Evolutionary conservation across 2,329 filamentous ascomycete genomes (phyloP).

Genomic region (Chalaropsis ovoidea): DNA sequence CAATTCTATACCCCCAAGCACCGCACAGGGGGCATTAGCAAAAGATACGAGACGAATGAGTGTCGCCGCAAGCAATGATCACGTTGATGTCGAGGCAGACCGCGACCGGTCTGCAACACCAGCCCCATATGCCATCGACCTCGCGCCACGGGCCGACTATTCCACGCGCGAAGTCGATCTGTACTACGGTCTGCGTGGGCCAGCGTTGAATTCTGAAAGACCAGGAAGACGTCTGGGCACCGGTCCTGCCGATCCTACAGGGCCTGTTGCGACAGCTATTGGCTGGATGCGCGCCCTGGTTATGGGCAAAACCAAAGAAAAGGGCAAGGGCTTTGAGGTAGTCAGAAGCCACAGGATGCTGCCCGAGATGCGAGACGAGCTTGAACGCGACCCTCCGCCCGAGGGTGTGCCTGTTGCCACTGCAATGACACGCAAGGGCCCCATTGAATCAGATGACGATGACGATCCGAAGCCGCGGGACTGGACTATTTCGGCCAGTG

Average conservation of each 20-base stretch:
- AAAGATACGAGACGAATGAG: conserved; percentile 34
- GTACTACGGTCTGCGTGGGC: conserved; percentile 77
- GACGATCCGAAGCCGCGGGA: conserved; percentile 32
- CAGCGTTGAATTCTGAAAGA: conserved; percentile 70
- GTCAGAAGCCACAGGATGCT: conserved; percentile 83
- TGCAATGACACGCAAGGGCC: conserved; percentile 48
- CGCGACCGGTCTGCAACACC: conserved; percentile 39
- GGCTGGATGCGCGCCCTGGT: conserved; percentile 79
- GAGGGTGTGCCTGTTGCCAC: conserved; percentile 57
- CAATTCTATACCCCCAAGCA: conserved; percentile 25
- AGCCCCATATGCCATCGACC: conserved; percentile 36
- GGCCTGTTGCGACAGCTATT: conserved; percentile 76
- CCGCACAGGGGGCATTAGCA: conserved; percentile 27
- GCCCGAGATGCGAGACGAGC: conserved; percentile 41
- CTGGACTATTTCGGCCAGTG: conserved; percentile 27
- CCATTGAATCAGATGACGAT: conserved; percentile 56
- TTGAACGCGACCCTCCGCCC: conserved; percentile 56
- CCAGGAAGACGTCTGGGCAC: conserved; percentile 81
- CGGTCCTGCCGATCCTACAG: conserved; percentile 87
- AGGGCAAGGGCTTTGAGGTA: conserved; percentile 93
- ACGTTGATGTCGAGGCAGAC: conserved; percentile 36
- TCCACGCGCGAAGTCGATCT: conserved; percentile 92
- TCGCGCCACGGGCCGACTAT: conserved; percentile 65
- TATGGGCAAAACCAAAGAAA: conserved; percentile 81
- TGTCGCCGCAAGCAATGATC: conserved; percentile 34